phyloP scores from a whole-genome alignment of 805 yeast genomes.

The Lachancea quebecensis region DNA sequence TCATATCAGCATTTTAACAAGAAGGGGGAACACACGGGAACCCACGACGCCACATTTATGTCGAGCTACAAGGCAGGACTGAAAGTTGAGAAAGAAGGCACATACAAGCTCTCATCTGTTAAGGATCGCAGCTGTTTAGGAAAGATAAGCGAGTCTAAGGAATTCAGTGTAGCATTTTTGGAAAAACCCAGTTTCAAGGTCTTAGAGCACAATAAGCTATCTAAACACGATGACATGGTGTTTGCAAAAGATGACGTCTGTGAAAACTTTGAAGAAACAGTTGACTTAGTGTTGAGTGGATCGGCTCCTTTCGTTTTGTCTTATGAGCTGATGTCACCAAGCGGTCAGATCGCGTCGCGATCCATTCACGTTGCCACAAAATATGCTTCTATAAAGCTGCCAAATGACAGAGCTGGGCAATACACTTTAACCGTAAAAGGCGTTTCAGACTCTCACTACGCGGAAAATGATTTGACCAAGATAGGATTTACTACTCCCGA shows the following conservation, averaged over 20 bases:
- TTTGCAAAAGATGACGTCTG: slow-evolving; percentile 39
- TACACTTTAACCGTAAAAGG: slow-evolving; percentile 56
- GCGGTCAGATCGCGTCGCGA: slow-evolving; percentile 37
- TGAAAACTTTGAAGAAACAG: slow-evolving; percentile 40
- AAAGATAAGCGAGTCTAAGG: slow-evolving; percentile 29
- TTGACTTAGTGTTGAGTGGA: slow-evolving; percentile 49
- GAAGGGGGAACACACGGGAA: slow-evolving; percentile 24
- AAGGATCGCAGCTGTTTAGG: slow-evolving; percentile 50
- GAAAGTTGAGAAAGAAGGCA: slow-evolving; percentile 39
- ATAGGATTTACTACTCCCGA: slow-evolving; percentile 27
- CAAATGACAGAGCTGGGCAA: slow-evolving; percentile 46
- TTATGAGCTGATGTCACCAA: slow-evolving; percentile 56
- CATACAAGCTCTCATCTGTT: slow-evolving; percentile 39
- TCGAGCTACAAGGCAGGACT: slow-evolving; percentile 32
- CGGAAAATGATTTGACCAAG: slow-evolving; percentile 33
- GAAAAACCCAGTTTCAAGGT: slow-evolving; percentile 41
- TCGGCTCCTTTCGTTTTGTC: slow-evolving; percentile 62
- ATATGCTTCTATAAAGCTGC: slow-evolving; percentile 41
- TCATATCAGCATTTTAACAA: slow-evolving; percentile 30
- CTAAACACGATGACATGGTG: slow-evolving; percentile 17
- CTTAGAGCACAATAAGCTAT: slow-evolving; percentile 28
- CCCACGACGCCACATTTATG: slow-evolving; percentile 18
- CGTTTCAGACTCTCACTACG: slow-evolving; percentile 60
- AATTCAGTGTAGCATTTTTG: slow-evolving; percentile 38
- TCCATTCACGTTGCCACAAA: slow-evolving; percentile 46